Percentiles rank a stretch among this genome's conserved stretches.
Evolutionary conservation across 2,329 filamentous ascomycete species (phyloP).

Genomic region (Mycogone perniciosa): DNA sequence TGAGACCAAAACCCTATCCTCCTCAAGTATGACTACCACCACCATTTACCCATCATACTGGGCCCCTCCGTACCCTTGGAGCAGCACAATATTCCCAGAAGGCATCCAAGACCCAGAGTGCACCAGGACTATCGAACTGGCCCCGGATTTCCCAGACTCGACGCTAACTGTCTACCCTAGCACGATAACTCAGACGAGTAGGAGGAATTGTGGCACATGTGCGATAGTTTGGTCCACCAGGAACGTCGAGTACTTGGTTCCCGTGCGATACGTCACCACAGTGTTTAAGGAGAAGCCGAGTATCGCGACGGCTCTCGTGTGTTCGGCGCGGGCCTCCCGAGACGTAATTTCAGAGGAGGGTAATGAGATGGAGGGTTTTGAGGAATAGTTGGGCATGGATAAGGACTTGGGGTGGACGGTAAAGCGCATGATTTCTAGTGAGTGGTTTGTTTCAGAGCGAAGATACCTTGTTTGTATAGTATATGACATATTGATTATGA

Average conservation of each 20-base stretch:
- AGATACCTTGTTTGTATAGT: too few species aligned
- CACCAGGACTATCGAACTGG: conserved; percentile 5
- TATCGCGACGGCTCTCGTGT: conserved; percentile 6
- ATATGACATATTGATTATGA: too few species aligned
- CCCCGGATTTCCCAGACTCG: conserved; percentile 6
- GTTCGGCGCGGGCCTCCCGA: neutral
- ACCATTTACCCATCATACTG: neutral
- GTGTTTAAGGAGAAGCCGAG: conserved; percentile 3
- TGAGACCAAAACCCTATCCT: neutral
- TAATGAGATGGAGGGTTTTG: neutral
- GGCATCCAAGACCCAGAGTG: conserved; percentile 2
- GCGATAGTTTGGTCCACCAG: conserved; percentile 12
- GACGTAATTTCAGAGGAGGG: too few species aligned
- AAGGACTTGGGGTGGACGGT: too few species aligned
- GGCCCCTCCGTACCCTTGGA: neutral
- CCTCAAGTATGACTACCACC: neutral
- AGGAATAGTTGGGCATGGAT: too few species aligned
- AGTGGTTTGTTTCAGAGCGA: too few species aligned
- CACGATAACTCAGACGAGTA: conserved; percentile 10
- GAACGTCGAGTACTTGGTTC: conserved; percentile 5
- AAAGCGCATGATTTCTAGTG: too few species aligned
- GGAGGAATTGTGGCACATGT: conserved; percentile 11
- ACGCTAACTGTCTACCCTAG: conserved; percentile 8
- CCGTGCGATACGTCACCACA: conserved; percentile 4
- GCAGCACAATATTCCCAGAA: neutral